phyloP scores from a whole-genome alignment of 108 stramenopile species.

The Nitzschia inconspicua region DNA sequence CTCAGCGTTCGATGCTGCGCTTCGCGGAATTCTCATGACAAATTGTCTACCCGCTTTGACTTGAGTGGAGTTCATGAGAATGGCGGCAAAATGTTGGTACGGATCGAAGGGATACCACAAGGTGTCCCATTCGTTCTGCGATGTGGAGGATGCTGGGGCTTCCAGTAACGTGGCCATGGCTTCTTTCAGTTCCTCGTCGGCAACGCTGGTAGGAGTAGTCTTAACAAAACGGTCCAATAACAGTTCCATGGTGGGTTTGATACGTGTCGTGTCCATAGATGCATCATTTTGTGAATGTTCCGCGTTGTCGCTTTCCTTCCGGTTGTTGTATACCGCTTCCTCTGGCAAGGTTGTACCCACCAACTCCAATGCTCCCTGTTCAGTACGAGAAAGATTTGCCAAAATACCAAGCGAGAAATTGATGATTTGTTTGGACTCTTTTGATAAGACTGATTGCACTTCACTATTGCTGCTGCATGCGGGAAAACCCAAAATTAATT shows the following conservation, averaged over 20 bases:
- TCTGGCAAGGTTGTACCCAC: slow-evolving; percentile 70
- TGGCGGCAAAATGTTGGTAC: slow-evolving; percentile 84
- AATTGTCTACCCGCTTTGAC: slow-evolving; percentile 71
- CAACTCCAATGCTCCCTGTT: slow-evolving; percentile 71
- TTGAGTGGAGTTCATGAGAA: slow-evolving; percentile 87
- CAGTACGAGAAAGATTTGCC: slow-evolving; percentile 72
- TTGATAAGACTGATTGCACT: too few relatives aligned
- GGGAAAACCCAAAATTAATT: slow-evolving; percentile 50
- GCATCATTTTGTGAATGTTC: neutral
- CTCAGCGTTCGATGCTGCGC: neutral
- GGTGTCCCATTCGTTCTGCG: slow-evolving; percentile 24
- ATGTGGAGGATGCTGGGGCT: too few relatives aligned
- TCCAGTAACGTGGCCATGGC: neutral
- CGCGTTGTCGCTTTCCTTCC: neutral
- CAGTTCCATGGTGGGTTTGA: slow-evolving; percentile 62
- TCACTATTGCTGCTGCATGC: neutral
- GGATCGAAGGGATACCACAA: slow-evolving; percentile 49
- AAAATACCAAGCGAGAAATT: slow-evolving; percentile 71
- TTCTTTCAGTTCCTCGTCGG: too few relatives aligned
- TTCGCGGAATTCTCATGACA: slow-evolving; percentile 48
- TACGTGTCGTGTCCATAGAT: neutral
- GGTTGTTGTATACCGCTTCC: slow-evolving; percentile 45
- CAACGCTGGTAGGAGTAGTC: neutral
- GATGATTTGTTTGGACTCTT: slow-evolving; percentile 42
- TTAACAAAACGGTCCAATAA: slow-evolving; percentile 59